Percentiles rank a stretch among this genome's conserved stretches.
These are phyloP conservation scores for Brettanomyces naardenensis DNA, from an alignment of 805 yeast species.

Conservation along the genomic window DNA sequence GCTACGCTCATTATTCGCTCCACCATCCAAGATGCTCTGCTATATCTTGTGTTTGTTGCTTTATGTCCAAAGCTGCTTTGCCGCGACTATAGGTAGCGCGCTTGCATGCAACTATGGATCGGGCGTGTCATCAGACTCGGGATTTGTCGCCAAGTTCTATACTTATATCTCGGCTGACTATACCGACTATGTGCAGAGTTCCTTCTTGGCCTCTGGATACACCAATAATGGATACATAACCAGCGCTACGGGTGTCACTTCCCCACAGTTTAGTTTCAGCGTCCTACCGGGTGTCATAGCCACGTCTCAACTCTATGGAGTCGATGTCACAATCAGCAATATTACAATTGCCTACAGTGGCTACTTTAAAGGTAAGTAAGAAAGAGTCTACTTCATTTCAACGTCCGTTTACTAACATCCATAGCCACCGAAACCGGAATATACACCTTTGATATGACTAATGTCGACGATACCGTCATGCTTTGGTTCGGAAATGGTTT, in stretches of 20 bases:
- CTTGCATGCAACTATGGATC: too few species aligned
- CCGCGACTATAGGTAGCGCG: too few species aligned
- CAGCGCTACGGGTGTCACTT: neutral
- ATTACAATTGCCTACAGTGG: conserved; percentile 11
- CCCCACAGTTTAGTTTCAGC: neutral
- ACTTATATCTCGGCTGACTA: neutral
- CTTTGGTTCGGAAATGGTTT: conserved; percentile 27
- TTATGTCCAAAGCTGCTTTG: too few species aligned
- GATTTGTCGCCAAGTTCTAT: neutral
- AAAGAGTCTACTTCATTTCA: too few species aligned
- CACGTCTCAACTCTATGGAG: conserved; percentile 5
- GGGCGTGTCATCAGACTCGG: neutral
- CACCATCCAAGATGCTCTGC: too few species aligned
- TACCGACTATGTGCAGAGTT: neutral
- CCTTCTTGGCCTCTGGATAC: neutral
- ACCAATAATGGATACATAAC: neutral
- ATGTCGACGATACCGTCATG: conserved; percentile 26
- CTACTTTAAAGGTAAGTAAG: conserved; percentile 17
- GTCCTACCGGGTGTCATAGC: too few species aligned
- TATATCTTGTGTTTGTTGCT: too few species aligned
- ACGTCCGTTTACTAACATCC: too few species aligned
- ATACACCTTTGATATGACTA: conserved; percentile 16
- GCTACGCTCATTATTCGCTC: too few species aligned
- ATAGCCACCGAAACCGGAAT: conserved; percentile 24
- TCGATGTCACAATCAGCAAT: conserved; percentile 5